A percentile compares a stretch with the other conserved stretches of the same genome.
Conservation (phyloP, 2,329 filamentous ascomycete species). For the Moelleriella libera region DNA sequence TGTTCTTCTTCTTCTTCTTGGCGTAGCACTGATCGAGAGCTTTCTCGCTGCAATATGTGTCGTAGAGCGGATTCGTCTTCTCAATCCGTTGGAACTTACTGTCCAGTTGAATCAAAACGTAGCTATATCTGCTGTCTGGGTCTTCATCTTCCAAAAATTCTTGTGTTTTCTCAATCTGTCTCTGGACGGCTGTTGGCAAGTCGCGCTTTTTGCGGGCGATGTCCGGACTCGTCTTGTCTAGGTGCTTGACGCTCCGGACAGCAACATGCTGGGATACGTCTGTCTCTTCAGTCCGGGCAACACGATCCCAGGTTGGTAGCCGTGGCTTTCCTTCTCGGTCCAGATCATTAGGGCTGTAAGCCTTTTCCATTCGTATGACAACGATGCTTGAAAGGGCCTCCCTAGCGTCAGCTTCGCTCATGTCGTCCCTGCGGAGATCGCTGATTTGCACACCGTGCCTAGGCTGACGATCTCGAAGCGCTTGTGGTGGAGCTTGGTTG, state of each 20-base stretch:
- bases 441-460: slow-evolving; percentile 10
- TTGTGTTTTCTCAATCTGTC: slow-evolving; percentile 26
- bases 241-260: slow-evolving; percentile 18
- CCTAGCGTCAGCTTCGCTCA: slow-evolving; percentile 23
- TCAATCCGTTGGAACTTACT: slow-evolving; percentile 17
- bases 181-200: slow-evolving; percentile 20
- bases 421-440: slow-evolving; percentile 22
- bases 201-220: slow-evolving; percentile 23
- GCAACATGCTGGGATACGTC: slow-evolving; percentile 24
- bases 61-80: slow-evolving; percentile 3
- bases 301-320: slow-evolving; percentile 25
- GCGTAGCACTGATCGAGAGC: too few species aligned
- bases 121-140: slow-evolving; percentile 22
- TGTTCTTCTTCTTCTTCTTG: slow-evolving; percentile 6
- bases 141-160: slow-evolving; percentile 19
- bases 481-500: too few species aligned
- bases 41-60: neutral
- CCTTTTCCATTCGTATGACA: slow-evolving; percentile 27
- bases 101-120: slow-evolving; percentile 29
- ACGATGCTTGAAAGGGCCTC: slow-evolving; percentile 24
- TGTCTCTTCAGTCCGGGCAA: slow-evolving; percentile 16
- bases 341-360: slow-evolving; percentile 14
- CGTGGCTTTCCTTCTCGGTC: slow-evolving; percentile 20
- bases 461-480: neutral
- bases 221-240: slow-evolving; percentile 15